These are phyloP conservation scores for Phytophthora cryptogea DNA, from an alignment of 352 stramenopile species.

Conservation along the genomic window DNA sequence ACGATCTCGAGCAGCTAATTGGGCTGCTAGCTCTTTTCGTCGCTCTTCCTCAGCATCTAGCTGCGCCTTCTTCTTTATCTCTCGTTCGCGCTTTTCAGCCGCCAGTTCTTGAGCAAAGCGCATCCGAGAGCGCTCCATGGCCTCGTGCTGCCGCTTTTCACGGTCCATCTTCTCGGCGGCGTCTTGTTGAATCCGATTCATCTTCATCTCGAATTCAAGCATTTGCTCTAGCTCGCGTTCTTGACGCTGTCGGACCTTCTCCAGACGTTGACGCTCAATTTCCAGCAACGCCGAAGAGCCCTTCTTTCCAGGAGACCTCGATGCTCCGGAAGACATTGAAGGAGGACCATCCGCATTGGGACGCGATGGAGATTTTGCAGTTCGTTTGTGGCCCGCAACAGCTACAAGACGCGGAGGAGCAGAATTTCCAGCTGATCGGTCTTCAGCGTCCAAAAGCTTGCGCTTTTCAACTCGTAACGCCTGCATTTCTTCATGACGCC, in stretches of 20 bases:
- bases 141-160: constrained; percentile 66
- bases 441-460: constrained; percentile 57
- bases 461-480: constrained; percentile 80
- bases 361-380: constrained; percentile 17
- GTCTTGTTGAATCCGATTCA: constrained; percentile 83
- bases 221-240: constrained; percentile 90
- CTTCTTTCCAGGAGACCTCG: constrained; percentile 25
- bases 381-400: constrained; percentile 11
- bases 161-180: constrained; percentile 70
- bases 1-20: constrained; percentile 75
- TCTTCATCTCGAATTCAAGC: constrained; percentile 92
- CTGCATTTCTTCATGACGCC: constrained; percentile 92
- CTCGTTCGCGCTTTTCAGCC: constrained; percentile 72
- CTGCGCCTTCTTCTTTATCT: constrained; percentile 86
- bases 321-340: constrained; percentile 14
- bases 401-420: constrained; percentile 13
- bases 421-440: constrained; percentile 17
- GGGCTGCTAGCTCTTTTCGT: constrained; percentile 60
- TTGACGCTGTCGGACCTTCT: constrained; percentile 78
- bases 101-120: constrained; percentile 70
- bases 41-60: constrained; percentile 84
- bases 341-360: constrained; percentile 2
- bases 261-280: constrained; percentile 68
- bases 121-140: constrained; percentile 67
- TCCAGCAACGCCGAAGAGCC: constrained; percentile 54